Evolutionary conservation across 176 grass and related monocot species (phyloP).

Genomic region (Oryza australiensis): DNA sequence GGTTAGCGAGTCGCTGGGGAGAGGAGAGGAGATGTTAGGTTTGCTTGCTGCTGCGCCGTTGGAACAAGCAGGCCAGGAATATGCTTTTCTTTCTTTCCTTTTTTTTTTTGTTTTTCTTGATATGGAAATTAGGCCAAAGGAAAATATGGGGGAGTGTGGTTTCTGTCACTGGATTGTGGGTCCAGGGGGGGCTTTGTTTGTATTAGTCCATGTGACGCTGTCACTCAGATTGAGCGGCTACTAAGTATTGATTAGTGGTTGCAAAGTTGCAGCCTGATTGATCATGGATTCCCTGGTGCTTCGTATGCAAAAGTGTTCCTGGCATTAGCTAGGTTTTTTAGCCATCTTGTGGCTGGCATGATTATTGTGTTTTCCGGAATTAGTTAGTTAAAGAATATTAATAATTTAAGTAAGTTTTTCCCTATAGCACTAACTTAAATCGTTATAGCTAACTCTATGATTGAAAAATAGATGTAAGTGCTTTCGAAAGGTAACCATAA

Average conservation of each 20-base stretch:
- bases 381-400: too few relatives aligned
- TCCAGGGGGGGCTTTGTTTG: not conserved
- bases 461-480: too few relatives aligned
- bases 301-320: too few relatives aligned
- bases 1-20: not conserved
- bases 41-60: not conserved
- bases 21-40: not conserved
- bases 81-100: not conserved
- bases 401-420: too few relatives aligned
- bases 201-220: not conserved
- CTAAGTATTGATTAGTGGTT: not conserved
- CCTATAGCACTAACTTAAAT: too few relatives aligned
- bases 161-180: conserved; percentile 9
- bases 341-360: too few relatives aligned
- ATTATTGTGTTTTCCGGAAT: too few relatives aligned
- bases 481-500: too few relatives aligned
- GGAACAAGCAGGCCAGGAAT: conserved; percentile 3
- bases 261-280: not conserved
- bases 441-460: too few relatives aligned
- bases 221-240: too few relatives aligned
- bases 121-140: not conserved
- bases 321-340: too few relatives aligned
- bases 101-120: not conserved
- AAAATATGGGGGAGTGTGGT: not conserved
- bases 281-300: not conserved